Evolutionary conservation across 164 flowering plant species (phyloP).

Genomic region (Aristolochia contorta): DNA sequence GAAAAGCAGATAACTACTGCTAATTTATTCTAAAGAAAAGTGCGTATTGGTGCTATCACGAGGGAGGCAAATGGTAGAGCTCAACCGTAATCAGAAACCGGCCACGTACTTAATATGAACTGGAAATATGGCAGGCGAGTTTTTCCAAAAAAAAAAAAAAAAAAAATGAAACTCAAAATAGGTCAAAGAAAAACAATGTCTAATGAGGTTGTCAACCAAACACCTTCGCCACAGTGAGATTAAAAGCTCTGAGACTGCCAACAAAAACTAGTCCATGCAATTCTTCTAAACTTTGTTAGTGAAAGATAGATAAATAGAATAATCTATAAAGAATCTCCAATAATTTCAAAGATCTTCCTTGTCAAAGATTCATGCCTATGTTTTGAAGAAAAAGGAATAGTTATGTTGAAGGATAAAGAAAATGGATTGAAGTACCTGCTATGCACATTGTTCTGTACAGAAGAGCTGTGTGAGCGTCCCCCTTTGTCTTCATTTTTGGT

Average conservation of each 20-base stretch:
- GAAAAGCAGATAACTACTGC: background rate
- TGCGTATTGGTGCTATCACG: background rate
- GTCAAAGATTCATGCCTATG: background rate
- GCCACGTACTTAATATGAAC: no score
- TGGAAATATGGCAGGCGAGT: no score
- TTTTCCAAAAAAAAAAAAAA: no score
- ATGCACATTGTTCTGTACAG: constrained; percentile 80
- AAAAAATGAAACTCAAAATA: no score
- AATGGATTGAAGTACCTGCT: constrained; percentile 38
- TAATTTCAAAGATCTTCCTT: background rate
- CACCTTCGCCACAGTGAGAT: no score
- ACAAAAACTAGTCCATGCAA: background rate
- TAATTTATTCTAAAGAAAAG: background rate
- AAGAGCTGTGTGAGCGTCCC: constrained; percentile 49
- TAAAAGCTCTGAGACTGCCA: background rate
- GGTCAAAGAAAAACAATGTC: no score
- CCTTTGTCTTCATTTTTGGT: constrained; percentile 47
- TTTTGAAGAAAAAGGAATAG: background rate
- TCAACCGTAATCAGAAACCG: no score
- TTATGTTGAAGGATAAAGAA: background rate
- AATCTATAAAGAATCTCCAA: background rate
- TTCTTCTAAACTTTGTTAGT: background rate
- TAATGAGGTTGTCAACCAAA: no score
- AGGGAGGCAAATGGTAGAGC: background rate
- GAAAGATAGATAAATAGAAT: background rate